Base-by-base conservation (phyloP, 2,329 filamentous ascomycete genomes). In the Beauveria australis region DNA sequence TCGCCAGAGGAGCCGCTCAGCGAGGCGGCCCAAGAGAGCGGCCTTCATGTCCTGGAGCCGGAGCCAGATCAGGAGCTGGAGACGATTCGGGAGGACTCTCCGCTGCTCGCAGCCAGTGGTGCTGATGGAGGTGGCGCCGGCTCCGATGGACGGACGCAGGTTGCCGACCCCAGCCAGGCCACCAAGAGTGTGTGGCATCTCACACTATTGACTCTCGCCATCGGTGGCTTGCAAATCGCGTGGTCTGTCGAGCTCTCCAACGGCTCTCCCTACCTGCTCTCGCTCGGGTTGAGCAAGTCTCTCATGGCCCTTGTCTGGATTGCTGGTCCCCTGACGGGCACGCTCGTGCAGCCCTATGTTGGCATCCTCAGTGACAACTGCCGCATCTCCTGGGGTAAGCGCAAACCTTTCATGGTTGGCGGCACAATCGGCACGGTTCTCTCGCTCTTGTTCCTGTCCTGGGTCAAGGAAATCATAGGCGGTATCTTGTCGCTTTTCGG, bases 161-260 rank as follows among this genome's bases (percentile, higher is more conserved):
- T 78, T 67, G 72, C 76, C 51, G 73, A 74, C 22, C 71, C 77
- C 6, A 61, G 37, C 53, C 81, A 91, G 68, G 79, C 83, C 63
- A 88, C 88, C 26, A 96, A 92, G 79, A 92, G 89, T 73, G 78
- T 87, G 51, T 91, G 88, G 86, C 96, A 96, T 73, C 79, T 97
- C 67, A 83, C 95, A 66, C 78, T 96, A 64, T 77, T 97, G 73
- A 96, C 93, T 7, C 79, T 97, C 63, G 87, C 89, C 70, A 89
- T 96, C 66, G 91, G 91, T 63, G 93, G 91, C 26, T 78, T 97
- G 64, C 93, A 97, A 75, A 89, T 97, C 66, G 92, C 93, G 30
- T 97, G 93, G 93, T 92, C 92, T 1, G 92, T 96, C 47, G 93
- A 97, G 74, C 80, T 96, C 47, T 96, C 92, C 59, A 93, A 96